phyloP scores from a whole-genome alignment of 2,329 filamentous ascomycete species.

The Chrysoporthe cubensis region DNA sequence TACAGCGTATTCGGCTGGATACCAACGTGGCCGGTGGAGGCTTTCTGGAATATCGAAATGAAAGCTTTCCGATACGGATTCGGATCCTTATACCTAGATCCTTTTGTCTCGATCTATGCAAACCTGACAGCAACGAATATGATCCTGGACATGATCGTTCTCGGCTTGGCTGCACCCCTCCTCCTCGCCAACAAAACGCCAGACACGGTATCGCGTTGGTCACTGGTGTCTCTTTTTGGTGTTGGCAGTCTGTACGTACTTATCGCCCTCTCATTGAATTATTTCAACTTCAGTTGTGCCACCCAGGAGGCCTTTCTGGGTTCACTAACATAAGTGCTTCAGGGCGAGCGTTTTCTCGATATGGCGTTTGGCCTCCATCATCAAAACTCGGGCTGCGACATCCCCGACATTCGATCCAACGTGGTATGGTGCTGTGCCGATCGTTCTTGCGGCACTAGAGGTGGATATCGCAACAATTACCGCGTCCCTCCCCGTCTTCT shows the following conservation, averaged over 20 bases:
- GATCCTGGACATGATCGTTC: conserved; percentile 38
- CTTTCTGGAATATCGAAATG: conserved; percentile 37
- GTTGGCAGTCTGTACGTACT: conserved; percentile 39
- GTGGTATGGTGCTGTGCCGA: conserved; percentile 41
- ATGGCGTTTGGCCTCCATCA: conserved; percentile 39
- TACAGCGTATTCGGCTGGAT: conserved; percentile 40
- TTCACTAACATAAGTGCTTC: not conserved
- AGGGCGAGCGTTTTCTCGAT: conserved; percentile 40
- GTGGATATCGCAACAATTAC: conserved; percentile 33
- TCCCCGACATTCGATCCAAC: conserved; percentile 42
- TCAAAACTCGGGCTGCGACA: conserved; percentile 37
- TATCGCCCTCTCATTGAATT: not conserved
- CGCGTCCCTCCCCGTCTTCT: conserved; percentile 24
- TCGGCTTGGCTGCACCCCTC: conserved; percentile 38
- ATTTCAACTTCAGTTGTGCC: not conserved
- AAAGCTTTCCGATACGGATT: conserved; percentile 36
- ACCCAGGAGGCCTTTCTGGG: not conserved
- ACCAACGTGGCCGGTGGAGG: conserved; percentile 38
- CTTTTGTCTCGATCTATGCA: conserved; percentile 37
- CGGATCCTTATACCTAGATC: conserved; percentile 33
- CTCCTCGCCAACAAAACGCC: conserved; percentile 34
- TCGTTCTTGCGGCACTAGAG: conserved; percentile 41
- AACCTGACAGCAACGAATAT: conserved; percentile 39
- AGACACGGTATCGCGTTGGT: conserved; percentile 36
- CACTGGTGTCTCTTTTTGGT: conserved; percentile 36